These are phyloP conservation scores for Chytriomyces sp. DNA, from an alignment of 192 early-diverging fungal species.

Conservation along the genomic window DNA sequence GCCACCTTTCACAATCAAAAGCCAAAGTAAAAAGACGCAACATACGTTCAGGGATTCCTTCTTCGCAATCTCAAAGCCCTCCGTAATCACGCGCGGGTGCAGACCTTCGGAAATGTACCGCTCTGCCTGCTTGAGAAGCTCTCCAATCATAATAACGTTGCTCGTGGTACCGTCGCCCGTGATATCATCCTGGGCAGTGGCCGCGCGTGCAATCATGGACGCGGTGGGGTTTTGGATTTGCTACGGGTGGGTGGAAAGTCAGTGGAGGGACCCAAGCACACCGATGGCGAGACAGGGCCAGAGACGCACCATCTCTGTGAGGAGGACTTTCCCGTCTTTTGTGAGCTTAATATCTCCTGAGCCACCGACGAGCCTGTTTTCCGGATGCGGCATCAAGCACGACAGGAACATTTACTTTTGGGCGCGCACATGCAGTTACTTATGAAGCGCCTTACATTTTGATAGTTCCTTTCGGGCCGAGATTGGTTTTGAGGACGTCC, in stretches of 20 bases:
- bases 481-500: conserved; percentile 93
- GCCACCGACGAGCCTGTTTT: conserved; percentile 86
- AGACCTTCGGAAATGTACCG: conserved; percentile 92
- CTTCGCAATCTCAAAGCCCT: conserved; percentile 97
- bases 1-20: no score
- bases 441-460: conserved; percentile 71
- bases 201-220: conserved; percentile 98
- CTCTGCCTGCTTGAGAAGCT: conserved; percentile 95
- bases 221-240: conserved; percentile 99
- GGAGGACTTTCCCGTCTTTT: conserved; percentile 98
- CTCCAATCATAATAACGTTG: conserved; percentile 94
- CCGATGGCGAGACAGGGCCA: not conserved
- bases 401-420: not conserved
- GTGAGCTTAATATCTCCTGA: conserved; percentile 95
- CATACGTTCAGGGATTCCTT: conserved; percentile 83
- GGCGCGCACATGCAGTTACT: not conserved
- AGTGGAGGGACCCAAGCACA: not conserved
- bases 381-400: not conserved
- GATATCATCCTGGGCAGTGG: conserved; percentile 98
- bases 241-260: conserved; percentile 36
- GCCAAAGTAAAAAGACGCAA: conserved; percentile 1
- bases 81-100: conserved; percentile 93
- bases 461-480: conserved; percentile 97
- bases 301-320: conserved; percentile 89
- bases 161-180: conserved; percentile 99